These are phyloP conservation scores for Phanerodontia chrysosporium DNA, from an alignment of 768 basidiomycete genomes.

Conservation along the genomic window DNA sequence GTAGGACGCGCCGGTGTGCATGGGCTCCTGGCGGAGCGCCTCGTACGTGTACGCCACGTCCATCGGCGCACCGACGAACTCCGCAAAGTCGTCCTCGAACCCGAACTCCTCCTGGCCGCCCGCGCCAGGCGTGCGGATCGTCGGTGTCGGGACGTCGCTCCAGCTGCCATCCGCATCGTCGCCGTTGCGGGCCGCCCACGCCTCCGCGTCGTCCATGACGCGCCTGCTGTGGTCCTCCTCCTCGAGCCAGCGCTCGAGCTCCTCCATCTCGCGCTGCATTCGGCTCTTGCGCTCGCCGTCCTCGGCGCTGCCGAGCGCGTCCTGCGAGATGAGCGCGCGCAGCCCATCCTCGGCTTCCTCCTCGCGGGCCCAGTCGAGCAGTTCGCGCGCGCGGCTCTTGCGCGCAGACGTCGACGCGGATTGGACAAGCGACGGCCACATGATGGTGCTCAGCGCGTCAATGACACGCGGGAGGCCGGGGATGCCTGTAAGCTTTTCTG, in stretches of 20 bases:
- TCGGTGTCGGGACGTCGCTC: constrained; percentile 19
- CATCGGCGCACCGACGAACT: constrained; percentile 61
- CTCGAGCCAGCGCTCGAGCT: constrained; percentile 60
- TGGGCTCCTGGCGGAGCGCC: not conserved
- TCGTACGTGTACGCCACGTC: constrained; percentile 1
- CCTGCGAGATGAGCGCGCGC: constrained; percentile 24
- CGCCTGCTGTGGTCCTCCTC: constrained; percentile 36
- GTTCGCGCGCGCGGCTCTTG: constrained; percentile 28
- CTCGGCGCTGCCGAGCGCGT: constrained; percentile 21
- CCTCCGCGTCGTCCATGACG: constrained; percentile 15
- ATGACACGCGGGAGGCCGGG: constrained; percentile 61
- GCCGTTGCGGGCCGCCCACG: constrained; percentile 19
- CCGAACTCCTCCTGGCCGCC: constrained; percentile 20
- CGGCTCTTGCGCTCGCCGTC: constrained; percentile 25
- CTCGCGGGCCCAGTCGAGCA: constrained; percentile 38
- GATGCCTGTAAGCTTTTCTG: constrained; percentile 12
- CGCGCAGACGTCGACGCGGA: constrained; percentile 24
- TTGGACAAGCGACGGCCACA: constrained; percentile 80
- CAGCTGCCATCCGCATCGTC: constrained; percentile 6
- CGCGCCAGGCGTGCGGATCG: constrained; percentile 15
- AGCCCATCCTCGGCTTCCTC: constrained; percentile 36
- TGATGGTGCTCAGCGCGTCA: constrained; percentile 80
- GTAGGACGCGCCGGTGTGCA: not conserved
- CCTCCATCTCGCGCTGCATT: constrained; percentile 50
- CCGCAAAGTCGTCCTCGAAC: constrained; percentile 81